Evolutionary conservation across 306 rosid species (phyloP), one percentile per base, ranked within the genome.

Genomic region (Cotoneaster glaucophyllus): DNA sequence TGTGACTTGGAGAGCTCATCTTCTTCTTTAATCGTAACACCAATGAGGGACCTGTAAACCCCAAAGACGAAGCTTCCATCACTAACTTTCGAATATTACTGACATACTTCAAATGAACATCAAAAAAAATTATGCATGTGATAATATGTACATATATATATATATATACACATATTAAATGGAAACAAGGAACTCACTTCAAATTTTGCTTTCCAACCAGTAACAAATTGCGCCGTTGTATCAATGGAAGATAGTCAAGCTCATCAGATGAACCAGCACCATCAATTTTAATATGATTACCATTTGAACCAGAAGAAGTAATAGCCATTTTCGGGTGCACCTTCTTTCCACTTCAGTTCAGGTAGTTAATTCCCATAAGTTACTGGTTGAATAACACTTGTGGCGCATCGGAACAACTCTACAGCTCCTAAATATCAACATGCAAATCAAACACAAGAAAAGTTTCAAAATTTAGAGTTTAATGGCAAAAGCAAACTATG

Each of bases 201-300:
- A 71, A 26, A 69, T 41, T 64, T 14, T 17, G 71, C 21, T 61
- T 66, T 12, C 17, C 41, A n/a, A 48, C 37, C n/a, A 64, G 54
- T 21, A 84, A 37, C 56, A 77, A 18, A 21, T 59, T 64, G 12
- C 71, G 82, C 52, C 88, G 87, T 53, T 67, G 83, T 43, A 78
- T 59, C 77, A 82, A 76, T 2, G 91, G 87, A 82, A 80, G 56
- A 82, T 77, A 75, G 2, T 89, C 90, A 12, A 78, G 82, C 74
- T 86, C 77, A 31, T 77, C 81, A 7, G 84, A 58, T 32, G 24
- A 41, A 25, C 17, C 17, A 28, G 29, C 43, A 28, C 28, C 45
- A 73, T 74, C 67, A 43, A 78, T 39, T 50, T 54, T 75, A 41
- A 41, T 41, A 41, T 41, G 54, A 3, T 67, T 44, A 8, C 29